Conservation (phyloP, 2,329 filamentous ascomycete genomes). For the Tetracladium maxilliforme region DNA sequence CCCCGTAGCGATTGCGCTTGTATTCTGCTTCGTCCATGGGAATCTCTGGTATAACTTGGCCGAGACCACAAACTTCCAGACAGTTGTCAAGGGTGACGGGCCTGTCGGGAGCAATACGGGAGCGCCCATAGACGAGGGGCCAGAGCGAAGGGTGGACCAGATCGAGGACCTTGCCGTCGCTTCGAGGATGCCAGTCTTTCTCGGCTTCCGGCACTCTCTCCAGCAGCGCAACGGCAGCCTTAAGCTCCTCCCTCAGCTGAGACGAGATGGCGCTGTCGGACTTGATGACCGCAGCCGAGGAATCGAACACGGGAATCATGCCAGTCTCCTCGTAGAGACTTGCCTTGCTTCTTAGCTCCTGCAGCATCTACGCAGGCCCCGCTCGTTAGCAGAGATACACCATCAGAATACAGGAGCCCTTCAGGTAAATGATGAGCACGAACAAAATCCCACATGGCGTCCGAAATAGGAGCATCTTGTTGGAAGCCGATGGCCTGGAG, state of each 20-base stretch:
- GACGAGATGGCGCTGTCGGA: constrained; percentile 29
- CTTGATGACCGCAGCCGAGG: constrained; percentile 25
- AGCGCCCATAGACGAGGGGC: constrained; percentile 38
- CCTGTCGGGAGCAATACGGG: too few species aligned
- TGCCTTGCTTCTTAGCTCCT: constrained; percentile 10
- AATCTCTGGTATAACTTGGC: too few species aligned
- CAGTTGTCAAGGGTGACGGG: too few species aligned
- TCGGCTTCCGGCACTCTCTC: constrained; percentile 31
- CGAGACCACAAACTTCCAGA: too few species aligned
- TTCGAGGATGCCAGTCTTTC: constrained; percentile 48
- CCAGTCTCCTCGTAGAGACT: constrained; percentile 6
- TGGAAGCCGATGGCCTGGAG: constrained; percentile 11
- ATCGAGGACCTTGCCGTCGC: constrained; percentile 40
- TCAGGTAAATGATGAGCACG: constrained; percentile 1
- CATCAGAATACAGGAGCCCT: constrained; percentile 1
- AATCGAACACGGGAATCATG: constrained; percentile 2
- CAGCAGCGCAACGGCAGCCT: constrained; percentile 25
- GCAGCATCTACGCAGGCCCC: constrained; percentile 6
- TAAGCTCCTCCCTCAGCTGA: constrained; percentile 23
- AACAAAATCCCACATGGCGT: background rate
- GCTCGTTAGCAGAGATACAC: background rate
- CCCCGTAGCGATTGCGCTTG: too few species aligned
- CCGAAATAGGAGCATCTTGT: constrained; percentile 16
- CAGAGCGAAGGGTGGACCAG: constrained; percentile 50
- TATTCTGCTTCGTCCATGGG: too few species aligned